Evolutionary conservation across 164 flowering plant genomes (phyloP).

Genomic region (Vitis rotundifolia): DNA sequence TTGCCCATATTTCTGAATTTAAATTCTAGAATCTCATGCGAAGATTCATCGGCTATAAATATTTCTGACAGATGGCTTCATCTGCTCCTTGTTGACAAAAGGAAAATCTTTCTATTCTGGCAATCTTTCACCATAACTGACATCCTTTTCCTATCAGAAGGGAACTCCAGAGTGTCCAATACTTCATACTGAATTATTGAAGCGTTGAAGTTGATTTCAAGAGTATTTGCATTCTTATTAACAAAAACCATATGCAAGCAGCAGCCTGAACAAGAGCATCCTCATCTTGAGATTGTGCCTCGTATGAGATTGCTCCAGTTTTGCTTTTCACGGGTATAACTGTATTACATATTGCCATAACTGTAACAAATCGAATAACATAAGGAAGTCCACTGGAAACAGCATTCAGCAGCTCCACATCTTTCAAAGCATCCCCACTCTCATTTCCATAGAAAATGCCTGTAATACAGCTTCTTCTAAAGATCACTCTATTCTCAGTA

Average conservation of each 20-base stretch:
- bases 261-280: slow-evolving; percentile 99
- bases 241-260: slow-evolving; percentile 82
- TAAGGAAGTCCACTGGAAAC: slow-evolving; percentile 62
- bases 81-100: slow-evolving; percentile 96
- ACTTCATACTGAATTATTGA: slow-evolving; percentile 63
- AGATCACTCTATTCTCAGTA: slow-evolving; percentile 92
- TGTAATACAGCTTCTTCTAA: slow-evolving; percentile 83
- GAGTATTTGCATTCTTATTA: slow-evolving; percentile 62
- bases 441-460: slow-evolving; percentile 88
- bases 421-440: slow-evolving; percentile 88
- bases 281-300: slow-evolving; percentile 99
- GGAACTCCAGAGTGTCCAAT: slow-evolving; percentile 91
- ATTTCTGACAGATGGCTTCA: too few species aligned
- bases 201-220: slow-evolving; percentile 72
- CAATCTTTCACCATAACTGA: slow-evolving; percentile 81
- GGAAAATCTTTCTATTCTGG: slow-evolving; percentile 70
- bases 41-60: too few species aligned
- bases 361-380: slow-evolving; percentile 69
- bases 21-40: too few species aligned
- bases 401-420: slow-evolving; percentile 70
- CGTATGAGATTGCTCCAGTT: slow-evolving; percentile 67
- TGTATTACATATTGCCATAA: slow-evolving; percentile 96
- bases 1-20: too few species aligned
- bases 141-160: slow-evolving; percentile 98
- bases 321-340: slow-evolving; percentile 84